phyloP scores from a whole-genome alignment of 2,329 filamentous ascomycete genomes.

The Mycosphaerelloides madeirae region DNA sequence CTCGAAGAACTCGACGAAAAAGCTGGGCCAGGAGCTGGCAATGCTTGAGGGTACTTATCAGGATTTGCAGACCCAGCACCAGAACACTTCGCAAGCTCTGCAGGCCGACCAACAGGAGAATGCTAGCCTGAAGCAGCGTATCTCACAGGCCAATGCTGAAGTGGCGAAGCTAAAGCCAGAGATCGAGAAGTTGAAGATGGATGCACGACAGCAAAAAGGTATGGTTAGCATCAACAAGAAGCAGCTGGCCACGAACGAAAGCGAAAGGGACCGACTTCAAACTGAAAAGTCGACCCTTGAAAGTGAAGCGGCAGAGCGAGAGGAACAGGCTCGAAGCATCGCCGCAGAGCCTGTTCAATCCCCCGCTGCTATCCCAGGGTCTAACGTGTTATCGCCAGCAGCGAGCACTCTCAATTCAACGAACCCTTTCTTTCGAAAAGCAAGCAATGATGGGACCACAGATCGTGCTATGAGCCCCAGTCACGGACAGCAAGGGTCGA shows the following conservation, averaged over 20 bases:
- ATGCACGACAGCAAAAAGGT: constrained; percentile 92
- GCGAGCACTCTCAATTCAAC: constrained; percentile 51
- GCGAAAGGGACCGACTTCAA: constrained; percentile 82
- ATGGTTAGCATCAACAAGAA: constrained; percentile 98
- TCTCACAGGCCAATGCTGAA: constrained; percentile 75
- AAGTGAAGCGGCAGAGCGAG: constrained; percentile 38
- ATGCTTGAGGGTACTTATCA: constrained; percentile 75
- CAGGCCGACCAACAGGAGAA: constrained; percentile 90
- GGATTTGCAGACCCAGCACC: constrained; percentile 78
- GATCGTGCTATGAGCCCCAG: constrained; percentile 23
- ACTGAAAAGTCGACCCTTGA: constrained; percentile 69
- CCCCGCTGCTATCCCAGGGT: constrained; percentile 7
- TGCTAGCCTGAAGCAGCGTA: constrained; percentile 75
- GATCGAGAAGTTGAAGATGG: constrained; percentile 86
- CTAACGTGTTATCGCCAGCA: constrained; percentile 22
- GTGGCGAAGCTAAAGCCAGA: constrained; percentile 80
- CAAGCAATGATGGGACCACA: constrained; percentile 26
- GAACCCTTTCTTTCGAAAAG: constrained; percentile 87
- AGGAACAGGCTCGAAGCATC: constrained; percentile 16
- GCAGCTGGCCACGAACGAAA: constrained; percentile 83
- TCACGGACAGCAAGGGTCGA: constrained; percentile 3
- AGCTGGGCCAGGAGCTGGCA: constrained; percentile 77
- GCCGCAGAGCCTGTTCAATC: constrained; percentile 14
- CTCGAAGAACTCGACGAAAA: constrained; percentile 75
- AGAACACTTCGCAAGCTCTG: constrained; percentile 66